phyloP scores from a whole-genome alignment of 164 flowering plant species.

The Dillenia suffruticosa region DNA sequence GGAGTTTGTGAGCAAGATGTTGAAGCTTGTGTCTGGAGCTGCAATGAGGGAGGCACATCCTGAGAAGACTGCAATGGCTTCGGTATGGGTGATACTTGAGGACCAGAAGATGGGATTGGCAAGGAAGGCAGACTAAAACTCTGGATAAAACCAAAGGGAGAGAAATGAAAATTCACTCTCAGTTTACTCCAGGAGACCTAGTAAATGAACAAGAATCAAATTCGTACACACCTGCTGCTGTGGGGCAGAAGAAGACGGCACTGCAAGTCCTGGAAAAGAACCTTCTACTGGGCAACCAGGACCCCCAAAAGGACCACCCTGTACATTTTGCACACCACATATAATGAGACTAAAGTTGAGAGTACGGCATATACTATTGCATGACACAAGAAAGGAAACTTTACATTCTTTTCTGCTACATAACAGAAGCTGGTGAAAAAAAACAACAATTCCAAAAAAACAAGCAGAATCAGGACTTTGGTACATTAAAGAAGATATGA shows the following conservation, averaged over 20 bases:
- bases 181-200: background rate
- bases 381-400: too few relatives aligned
- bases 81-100: conserved; percentile 59
- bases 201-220: background rate
- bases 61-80: conserved; percentile 66
- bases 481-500: too few relatives aligned
- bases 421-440: too few relatives aligned
- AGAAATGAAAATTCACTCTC: background rate
- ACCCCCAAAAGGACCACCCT: conserved; percentile 42
- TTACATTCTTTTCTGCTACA: too few relatives aligned
- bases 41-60: conserved; percentile 48
- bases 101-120: conserved; percentile 41
- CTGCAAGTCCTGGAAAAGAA: conserved; percentile 28
- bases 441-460: too few relatives aligned
- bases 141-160: conserved; percentile 17
- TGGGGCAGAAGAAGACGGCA: conserved; percentile 33
- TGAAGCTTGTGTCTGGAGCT: conserved; percentile 37
- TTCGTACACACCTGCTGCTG: conserved; percentile 52
- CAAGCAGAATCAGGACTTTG: too few relatives aligned
- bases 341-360: too few relatives aligned
- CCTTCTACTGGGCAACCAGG: conserved; percentile 41
- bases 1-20: conserved; percentile 43
- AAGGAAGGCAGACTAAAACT: conserved; percentile 37
- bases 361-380: too few relatives aligned
- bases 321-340: background rate